Percentiles rank a stretch among this genome's conserved stretches.
phyloP scores from a whole-genome alignment of 2,329 filamentous ascomycete genomes.

The Periconia macrospinosa region DNA sequence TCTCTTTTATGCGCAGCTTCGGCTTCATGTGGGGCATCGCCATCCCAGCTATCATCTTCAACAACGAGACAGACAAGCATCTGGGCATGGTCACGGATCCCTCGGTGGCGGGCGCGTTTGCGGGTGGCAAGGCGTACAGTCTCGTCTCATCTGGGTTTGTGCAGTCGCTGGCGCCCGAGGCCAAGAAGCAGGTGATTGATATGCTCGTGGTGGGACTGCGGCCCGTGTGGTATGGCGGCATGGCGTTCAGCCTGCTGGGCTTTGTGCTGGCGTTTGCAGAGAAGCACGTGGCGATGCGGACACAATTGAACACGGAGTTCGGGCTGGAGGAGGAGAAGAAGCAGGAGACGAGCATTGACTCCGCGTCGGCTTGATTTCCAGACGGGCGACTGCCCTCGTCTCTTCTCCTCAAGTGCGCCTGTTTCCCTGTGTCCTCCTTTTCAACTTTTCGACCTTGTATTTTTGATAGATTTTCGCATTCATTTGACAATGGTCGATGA shows the following conservation, averaged over 20 bases:
- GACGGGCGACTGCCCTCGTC: no score
- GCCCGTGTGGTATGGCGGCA: not conserved
- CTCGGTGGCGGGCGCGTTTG: constrained; percentile 1
- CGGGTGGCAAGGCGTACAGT: not conserved
- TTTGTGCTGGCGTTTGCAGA: constrained; percentile 1
- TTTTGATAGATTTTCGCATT: no score
- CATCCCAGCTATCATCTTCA: constrained; percentile 15
- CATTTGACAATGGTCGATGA: no score
- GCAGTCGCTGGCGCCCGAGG: no score
- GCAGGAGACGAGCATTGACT: no score
- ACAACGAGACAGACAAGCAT: constrained; percentile 1
- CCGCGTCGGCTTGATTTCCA: no score
- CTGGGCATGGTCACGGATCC: no score
- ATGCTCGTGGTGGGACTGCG: not conserved
- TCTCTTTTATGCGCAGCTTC: constrained; percentile 15
- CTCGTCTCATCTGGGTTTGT: not conserved
- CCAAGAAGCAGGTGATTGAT: not conserved
- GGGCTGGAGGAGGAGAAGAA: constrained; percentile 5
- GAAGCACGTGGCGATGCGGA: constrained; percentile 2
- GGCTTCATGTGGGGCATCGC: constrained; percentile 16
- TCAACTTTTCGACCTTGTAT: no score
- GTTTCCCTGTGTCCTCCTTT: no score
- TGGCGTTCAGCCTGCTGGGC: not conserved
- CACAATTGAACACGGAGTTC: constrained; percentile 3
- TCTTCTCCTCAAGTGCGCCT: no score